Evolutionary conservation across 164 flowering plant genomes (phyloP).

Genomic region (Chloranthus sessilifolius): DNA sequence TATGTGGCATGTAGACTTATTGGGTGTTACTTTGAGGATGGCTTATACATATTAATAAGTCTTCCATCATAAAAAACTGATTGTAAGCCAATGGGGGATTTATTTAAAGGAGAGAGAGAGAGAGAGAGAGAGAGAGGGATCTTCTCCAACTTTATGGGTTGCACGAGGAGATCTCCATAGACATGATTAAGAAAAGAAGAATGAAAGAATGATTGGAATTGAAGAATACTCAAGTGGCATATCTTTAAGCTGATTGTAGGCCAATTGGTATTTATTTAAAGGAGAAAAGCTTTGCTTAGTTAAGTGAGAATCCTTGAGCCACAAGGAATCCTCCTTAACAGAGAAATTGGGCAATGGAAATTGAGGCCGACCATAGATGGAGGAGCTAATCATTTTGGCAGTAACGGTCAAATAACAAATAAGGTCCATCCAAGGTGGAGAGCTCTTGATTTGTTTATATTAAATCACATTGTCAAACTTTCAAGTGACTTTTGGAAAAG

Average conservation of each 20-base stretch:
- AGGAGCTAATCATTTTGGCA: neutral
- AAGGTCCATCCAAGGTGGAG: conserved; percentile 3
- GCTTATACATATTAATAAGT: too few relatives aligned
- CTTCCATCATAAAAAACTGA: too few relatives aligned
- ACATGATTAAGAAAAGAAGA: neutral
- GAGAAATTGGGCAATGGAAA: neutral
- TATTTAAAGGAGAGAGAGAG: neutral
- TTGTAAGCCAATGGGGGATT: neutral
- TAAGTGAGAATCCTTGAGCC: neutral
- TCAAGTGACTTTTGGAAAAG: too few relatives aligned
- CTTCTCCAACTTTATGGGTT: neutral
- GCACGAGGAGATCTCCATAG: neutral
- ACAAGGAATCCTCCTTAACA: neutral
- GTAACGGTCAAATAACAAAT: neutral
- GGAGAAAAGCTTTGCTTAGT: neutral
- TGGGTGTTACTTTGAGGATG: too few relatives aligned
- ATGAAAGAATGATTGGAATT: neutral
- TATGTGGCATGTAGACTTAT: too few relatives aligned
- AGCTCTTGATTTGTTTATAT: too few relatives aligned
- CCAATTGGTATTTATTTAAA: neutral
- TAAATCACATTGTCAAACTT: too few relatives aligned
- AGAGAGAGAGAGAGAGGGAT: neutral
- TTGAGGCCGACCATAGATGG: neutral
- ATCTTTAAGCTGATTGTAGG: neutral
- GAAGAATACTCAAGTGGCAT: neutral